A percentile compares a stretch with the other conserved stretches of the same genome.
phyloP scores from a whole-genome alignment of 305 asterid genomes.

The Galium porrigens region DNA sequence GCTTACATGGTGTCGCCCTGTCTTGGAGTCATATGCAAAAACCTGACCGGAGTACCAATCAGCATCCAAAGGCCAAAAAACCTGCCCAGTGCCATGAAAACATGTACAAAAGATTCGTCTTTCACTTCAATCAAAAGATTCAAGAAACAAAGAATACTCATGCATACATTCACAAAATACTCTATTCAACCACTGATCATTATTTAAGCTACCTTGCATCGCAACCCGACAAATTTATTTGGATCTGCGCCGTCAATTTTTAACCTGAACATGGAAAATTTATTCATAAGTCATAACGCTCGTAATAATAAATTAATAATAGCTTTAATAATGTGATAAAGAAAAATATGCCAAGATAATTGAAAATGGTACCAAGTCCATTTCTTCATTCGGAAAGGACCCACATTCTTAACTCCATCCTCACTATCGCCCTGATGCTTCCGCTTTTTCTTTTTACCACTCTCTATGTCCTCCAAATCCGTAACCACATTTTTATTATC shows the following conservation, averaged over 20 bases:
- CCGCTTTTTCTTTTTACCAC: slow-evolving; percentile 20
- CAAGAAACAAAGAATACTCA: background rate
- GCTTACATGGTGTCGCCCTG: slow-evolving; percentile 60
- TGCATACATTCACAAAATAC: slow-evolving; percentile 2
- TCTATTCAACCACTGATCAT: background rate
- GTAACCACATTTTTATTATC: slow-evolving; percentile 15
- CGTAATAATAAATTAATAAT: slow-evolving; percentile 9
- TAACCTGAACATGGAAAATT: slow-evolving; percentile 37
- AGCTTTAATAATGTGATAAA: background rate
- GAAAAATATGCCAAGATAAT: slow-evolving; percentile 7
- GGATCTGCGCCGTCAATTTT: slow-evolving; percentile 58
- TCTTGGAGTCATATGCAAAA: slow-evolving; percentile 39
- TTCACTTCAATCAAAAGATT: background rate
- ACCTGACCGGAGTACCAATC: slow-evolving; percentile 65
- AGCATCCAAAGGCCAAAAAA: slow-evolving; percentile 94
- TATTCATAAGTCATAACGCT: background rate
- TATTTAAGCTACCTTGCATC: slow-evolving; percentile 49
- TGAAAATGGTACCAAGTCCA: slow-evolving; percentile 60
- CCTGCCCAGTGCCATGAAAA: slow-evolving; percentile 35
- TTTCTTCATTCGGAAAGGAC: slow-evolving; percentile 35
- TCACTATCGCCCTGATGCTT: slow-evolving; percentile 23
- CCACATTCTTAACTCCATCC: slow-evolving; percentile 23
- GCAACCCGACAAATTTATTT: slow-evolving; percentile 51
- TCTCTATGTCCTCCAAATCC: slow-evolving; percentile 7
- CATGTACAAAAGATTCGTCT: background rate